phyloP scores from a whole-genome alignment of 495 filamentous ascomycete species.

The Penicillium subrubescens region DNA sequence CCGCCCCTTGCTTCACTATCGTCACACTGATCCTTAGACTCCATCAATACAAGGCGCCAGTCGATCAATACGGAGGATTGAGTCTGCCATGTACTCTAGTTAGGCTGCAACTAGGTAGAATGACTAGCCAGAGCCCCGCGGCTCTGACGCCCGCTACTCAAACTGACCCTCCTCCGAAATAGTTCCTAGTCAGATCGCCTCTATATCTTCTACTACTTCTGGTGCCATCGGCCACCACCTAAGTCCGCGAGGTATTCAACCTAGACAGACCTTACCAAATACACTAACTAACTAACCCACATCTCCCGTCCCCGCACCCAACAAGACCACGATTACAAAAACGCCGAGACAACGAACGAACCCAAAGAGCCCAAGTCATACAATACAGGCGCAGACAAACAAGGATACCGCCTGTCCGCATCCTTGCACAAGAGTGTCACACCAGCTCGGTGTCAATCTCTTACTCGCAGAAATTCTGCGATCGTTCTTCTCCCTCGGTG shows the following conservation, averaged over 20 bases:
- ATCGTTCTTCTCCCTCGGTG: slow-evolving; percentile 16
- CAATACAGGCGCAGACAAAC: slow-evolving; percentile 12
- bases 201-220: not conserved
- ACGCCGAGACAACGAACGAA: slow-evolving; percentile 25
- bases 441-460: slow-evolving; percentile 21
- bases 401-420: slow-evolving; percentile 15
- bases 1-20: slow-evolving; percentile 31
- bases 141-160: not conserved
- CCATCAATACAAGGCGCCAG: not conserved
- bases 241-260: not conserved
- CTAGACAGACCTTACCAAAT: not conserved
- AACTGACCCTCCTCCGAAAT: not conserved
- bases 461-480: slow-evolving; percentile 27
- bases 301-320: not conserved
- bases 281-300: not conserved
- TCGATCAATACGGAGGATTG: not conserved
- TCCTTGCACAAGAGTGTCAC: slow-evolving; percentile 16
- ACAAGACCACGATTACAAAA: slow-evolving; percentile 13
- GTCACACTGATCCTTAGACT: slow-evolving; percentile 27
- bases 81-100: no score
- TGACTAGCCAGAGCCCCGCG: not conserved
- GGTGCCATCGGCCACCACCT: not conserved
- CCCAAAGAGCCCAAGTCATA: slow-evolving; percentile 16
- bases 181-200: not conserved
- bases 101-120: no score